Conservation (phyloP, 2,329 filamentous ascomycete genomes). For the Ascochyta viciae-villosae region DNA sequence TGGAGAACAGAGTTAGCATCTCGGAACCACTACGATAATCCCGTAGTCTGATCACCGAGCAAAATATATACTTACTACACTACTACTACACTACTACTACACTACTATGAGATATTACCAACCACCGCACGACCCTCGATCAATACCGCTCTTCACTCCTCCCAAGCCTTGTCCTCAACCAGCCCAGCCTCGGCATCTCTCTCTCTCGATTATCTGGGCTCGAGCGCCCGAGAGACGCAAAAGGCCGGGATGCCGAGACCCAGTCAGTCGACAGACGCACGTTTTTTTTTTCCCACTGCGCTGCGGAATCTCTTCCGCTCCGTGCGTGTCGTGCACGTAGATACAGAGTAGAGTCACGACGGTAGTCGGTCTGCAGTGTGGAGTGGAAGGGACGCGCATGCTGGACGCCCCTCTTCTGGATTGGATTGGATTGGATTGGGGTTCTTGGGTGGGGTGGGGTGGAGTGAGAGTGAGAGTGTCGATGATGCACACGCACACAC, state of each 20-base stretch:
- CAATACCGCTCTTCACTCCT: neutral
- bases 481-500: no score
- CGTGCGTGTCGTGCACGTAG: no score
- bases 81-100: no score
- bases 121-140: neutral
- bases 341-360: no score
- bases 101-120: no score
- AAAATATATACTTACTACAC: neutral
- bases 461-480: no score
- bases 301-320: neutral
- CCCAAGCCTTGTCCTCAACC: neutral
- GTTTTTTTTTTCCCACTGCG: neutral
- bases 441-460: no score
- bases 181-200: constrained; percentile 4
- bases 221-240: neutral
- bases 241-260: neutral
- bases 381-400: no score
- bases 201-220: neutral
- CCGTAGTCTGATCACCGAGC: constrained; percentile 6
- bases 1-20: neutral
- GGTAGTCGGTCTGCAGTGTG: no score
- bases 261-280: no score
- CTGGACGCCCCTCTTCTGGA: no score
- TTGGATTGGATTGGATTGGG: no score
- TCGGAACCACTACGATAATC: constrained; percentile 1